Evolutionary conservation across 2,329 filamentous ascomycete genomes (phyloP).

Genomic region (Neurospora sp.): DNA sequence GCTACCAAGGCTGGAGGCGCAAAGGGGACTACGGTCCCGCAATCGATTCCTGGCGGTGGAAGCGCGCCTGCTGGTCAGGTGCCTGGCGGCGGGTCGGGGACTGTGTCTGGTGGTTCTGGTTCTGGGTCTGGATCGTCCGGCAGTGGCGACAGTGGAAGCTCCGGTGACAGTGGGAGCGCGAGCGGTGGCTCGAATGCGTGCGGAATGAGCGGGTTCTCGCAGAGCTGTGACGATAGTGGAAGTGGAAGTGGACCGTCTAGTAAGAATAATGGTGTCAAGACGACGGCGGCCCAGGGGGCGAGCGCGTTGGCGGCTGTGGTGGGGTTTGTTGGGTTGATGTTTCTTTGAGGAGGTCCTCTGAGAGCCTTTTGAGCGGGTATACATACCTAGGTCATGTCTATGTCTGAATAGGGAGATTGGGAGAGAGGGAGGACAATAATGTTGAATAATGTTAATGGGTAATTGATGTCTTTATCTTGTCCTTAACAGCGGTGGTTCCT

Average conservation of each 20-base stretch:
- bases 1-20: slow-evolving; percentile 1
- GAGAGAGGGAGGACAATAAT: not conserved
- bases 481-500: not conserved
- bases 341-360: slow-evolving; percentile 15
- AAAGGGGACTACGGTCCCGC: slow-evolving; percentile 1
- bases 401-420: not conserved
- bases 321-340: slow-evolving; percentile 24
- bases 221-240: slow-evolving; percentile 27
- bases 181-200: slow-evolving; percentile 22
- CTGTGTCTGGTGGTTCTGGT: slow-evolving; percentile 5
- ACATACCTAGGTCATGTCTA: not conserved
- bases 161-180: slow-evolving; percentile 12
- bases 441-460: not conserved
- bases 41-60: slow-evolving; percentile 23
- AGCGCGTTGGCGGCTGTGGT: slow-evolving; percentile 28
- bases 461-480: not conserved
- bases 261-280: slow-evolving; percentile 22
- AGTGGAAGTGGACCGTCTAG: slow-evolving; percentile 8
- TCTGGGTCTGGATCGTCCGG: slow-evolving; percentile 11
- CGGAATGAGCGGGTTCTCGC: slow-evolving; percentile 29
- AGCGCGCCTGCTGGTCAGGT: slow-evolving; percentile 16
- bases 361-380: not conserved
- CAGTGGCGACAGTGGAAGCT: slow-evolving; percentile 3
- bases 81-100: slow-evolving; percentile 10
- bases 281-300: slow-evolving; percentile 21